phyloP scores from a whole-genome alignment of 257 asterid species.

The Solanum piurae region DNA sequence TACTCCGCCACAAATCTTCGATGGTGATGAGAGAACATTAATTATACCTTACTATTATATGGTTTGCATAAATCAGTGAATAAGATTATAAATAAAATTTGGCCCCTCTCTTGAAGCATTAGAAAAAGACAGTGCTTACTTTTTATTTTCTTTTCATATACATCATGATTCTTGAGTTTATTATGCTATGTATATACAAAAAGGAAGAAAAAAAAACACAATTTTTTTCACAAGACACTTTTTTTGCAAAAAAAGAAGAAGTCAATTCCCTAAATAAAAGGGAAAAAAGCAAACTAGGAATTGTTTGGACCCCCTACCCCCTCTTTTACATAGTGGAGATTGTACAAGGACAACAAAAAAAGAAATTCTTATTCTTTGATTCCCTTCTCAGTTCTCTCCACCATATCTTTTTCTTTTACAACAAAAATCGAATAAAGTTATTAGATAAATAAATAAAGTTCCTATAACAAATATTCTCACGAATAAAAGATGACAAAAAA shows the following conservation, averaged over 20 bases:
- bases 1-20: accelerated
- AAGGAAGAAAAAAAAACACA: background rate
- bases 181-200: background rate
- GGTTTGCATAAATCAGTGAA: background rate
- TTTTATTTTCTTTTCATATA: background rate
- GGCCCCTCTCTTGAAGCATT: background rate
- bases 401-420: background rate
- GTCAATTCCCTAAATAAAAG: background rate
- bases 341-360: background rate
- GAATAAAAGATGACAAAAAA: background rate
- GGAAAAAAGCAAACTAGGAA: background rate
- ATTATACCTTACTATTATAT: background rate
- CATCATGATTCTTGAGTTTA: background rate
- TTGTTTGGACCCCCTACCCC: background rate
- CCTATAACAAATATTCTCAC: background rate
- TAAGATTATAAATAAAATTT: background rate
- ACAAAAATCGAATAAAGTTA: slow-evolving; percentile 11
- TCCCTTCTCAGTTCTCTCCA: slow-evolving; percentile 3
- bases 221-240: background rate
- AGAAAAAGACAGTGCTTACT: background rate
- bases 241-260: background rate
- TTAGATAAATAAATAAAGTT: background rate
- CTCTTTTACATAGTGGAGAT: slow-evolving; percentile 17
- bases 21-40: background rate
- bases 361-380: slow-evolving; percentile 27